phyloP scores from a whole-genome alignment of 257 asterid genomes.

The Marsdenia floribunda region DNA sequence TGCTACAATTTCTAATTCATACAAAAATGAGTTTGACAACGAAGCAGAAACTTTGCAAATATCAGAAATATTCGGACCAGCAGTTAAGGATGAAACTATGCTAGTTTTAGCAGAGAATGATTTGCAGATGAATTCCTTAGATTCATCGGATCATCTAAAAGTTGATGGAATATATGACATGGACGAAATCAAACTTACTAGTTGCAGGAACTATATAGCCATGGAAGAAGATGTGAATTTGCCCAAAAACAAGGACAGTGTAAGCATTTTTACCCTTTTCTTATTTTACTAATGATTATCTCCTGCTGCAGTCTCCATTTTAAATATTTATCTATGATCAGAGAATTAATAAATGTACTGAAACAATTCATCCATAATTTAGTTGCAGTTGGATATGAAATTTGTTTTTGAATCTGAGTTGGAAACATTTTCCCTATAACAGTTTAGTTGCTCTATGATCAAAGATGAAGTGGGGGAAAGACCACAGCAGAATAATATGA shows the following conservation, averaged over 20 bases:
- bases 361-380: neutral
- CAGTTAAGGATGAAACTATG: conserved; percentile 27
- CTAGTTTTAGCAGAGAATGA: conserved; percentile 28
- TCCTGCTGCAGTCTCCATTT: neutral
- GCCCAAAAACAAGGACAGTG: conserved; percentile 44
- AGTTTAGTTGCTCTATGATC: conserved; percentile 20
- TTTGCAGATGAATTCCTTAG: conserved; percentile 27
- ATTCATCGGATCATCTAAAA: conserved; percentile 30
- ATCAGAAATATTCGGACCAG: conserved; percentile 27
- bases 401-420: conserved; percentile 18
- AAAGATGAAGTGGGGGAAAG: conserved; percentile 34
- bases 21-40: conserved; percentile 16
- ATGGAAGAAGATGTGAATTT: conserved; percentile 25
- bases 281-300: neutral
- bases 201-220: conserved; percentile 19
- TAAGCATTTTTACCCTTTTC: conserved; percentile 36
- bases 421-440: conserved; percentile 20
- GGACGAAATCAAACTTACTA: conserved; percentile 27
- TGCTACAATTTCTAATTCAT: conserved; percentile 20
- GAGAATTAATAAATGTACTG: neutral
- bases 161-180: conserved; percentile 22
- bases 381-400: neutral
- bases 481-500: conserved; percentile 28
- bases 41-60: conserved; percentile 24
- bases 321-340: neutral